A percentile compares a stretch with the other conserved stretches of the same genome.
These are phyloP conservation scores for Aechmea fasciata DNA, from an alignment of 176 grass and related monocot genomes.

Conservation along the genomic window DNA sequence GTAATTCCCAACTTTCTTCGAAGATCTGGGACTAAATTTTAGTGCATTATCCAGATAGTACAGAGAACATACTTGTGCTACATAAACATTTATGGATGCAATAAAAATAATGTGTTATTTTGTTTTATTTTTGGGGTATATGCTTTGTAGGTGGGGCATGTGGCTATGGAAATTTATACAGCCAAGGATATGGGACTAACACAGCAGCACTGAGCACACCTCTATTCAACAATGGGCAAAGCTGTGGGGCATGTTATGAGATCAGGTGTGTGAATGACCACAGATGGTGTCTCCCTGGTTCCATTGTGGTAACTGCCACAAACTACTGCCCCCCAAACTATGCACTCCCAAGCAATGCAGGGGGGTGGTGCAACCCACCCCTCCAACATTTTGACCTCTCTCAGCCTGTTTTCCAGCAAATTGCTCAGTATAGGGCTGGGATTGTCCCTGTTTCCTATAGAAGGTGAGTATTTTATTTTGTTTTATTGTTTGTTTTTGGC, in stretches of 20 bases:
- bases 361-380: constrained; percentile 78
- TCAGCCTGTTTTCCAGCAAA: constrained; percentile 53
- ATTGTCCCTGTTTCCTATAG: constrained; percentile 55
- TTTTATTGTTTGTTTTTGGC: not conserved
- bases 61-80: not conserved
- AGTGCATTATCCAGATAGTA: no score
- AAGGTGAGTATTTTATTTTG: constrained; percentile 14
- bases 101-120: not conserved
- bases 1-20: no score
- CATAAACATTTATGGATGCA: not conserved
- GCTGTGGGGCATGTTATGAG: constrained; percentile 74
- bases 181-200: constrained; percentile 75
- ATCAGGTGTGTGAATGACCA: constrained; percentile 32
- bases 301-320: constrained; percentile 57
- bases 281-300: constrained; percentile 30
- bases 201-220: constrained; percentile 90
- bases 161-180: constrained; percentile 96
- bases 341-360: constrained; percentile 35
- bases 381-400: constrained; percentile 70
- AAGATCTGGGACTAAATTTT: no score
- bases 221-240: constrained; percentile 61
- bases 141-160: constrained; percentile 59
- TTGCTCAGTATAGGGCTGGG: constrained; percentile 43
- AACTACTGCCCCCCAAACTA: constrained; percentile 65
- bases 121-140: not conserved